These are phyloP conservation scores for Plasmodium falciparum DNA, from an alignment of 169 alveolate genomes.

Conservation along the genomic window DNA sequence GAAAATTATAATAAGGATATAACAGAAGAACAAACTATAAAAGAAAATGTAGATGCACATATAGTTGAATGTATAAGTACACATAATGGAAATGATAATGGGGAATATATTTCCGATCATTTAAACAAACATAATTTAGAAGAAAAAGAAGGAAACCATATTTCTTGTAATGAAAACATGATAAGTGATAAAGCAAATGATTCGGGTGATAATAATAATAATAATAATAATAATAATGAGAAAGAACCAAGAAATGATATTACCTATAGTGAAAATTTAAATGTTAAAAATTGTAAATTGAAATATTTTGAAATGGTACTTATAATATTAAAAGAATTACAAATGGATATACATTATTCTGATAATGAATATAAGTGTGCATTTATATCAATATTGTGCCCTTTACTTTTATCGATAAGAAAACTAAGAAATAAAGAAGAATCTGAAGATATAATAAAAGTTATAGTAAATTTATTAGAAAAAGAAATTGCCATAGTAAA, in stretches of 20 bases:
- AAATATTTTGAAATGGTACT: conserved; percentile 20
- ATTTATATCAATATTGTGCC: conserved; percentile 55
- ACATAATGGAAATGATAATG: not conserved
- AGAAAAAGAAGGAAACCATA: not conserved
- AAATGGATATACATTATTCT: conserved; percentile 33
- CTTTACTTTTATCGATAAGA: conserved; percentile 45
- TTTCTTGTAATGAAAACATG: not conserved
- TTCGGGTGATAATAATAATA: not conserved
- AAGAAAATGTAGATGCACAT: not conserved
- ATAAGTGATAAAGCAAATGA: not conserved
- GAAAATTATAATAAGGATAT: not conserved
- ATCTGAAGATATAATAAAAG: conserved; percentile 14
- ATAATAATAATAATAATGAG: too few species aligned
- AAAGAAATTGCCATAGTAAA: conserved; percentile 63
- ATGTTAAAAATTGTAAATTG: conserved; percentile 3
- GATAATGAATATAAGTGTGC: conserved; percentile 69
- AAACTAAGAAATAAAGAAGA: conserved; percentile 39
- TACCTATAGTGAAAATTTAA: not conserved
- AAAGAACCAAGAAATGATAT: not conserved
- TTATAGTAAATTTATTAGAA: conserved; percentile 24
- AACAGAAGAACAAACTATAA: not conserved
- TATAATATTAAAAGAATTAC: conserved; percentile 36
- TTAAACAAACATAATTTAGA: not conserved
- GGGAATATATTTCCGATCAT: not conserved
- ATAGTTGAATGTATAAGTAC: not conserved